Evolutionary conservation across 192 early-diverging fungal species (phyloP).

Genomic region (Rhizophagus sp.): DNA sequence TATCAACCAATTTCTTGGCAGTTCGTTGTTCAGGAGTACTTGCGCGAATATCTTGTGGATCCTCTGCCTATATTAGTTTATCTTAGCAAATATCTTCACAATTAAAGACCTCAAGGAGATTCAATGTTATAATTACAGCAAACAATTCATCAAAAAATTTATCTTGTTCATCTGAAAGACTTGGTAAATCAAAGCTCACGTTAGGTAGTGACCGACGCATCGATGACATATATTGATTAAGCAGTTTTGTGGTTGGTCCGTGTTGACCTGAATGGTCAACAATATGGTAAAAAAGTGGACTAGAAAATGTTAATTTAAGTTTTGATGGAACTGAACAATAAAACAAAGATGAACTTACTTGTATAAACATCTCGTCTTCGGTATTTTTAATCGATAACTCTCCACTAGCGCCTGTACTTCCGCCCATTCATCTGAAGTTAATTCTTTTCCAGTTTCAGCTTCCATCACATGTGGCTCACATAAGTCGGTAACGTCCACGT

Average conservation of each 20-base stretch:
- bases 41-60: constrained; percentile 21
- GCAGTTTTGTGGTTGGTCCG: constrained; percentile 24
- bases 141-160: constrained; percentile 22
- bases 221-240: neutral
- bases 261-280: constrained; percentile 30
- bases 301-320: too few relatives aligned
- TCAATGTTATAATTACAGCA: constrained; percentile 23
- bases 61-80: constrained; percentile 19
- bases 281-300: constrained; percentile 25
- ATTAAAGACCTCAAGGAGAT: neutral
- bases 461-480: too few relatives aligned
- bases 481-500: too few relatives aligned
- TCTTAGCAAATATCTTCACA: neutral
- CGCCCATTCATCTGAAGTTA: too few relatives aligned
- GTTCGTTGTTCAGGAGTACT: constrained; percentile 5
- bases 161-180: constrained; percentile 4
- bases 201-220: constrained; percentile 19
- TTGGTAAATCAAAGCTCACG: constrained; percentile 17
- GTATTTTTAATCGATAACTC: too few relatives aligned
- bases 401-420: too few relatives aligned
- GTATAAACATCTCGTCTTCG: too few relatives aligned
- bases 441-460: too few relatives aligned
- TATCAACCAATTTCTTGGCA: neutral
- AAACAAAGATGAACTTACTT: too few relatives aligned
- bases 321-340: too few relatives aligned